Percentiles rank a stretch among this genome's conserved stretches.
These are phyloP conservation scores for Entrophospora sp. DNA, from an alignment of 192 early-diverging fungal genomes.

Conservation along the genomic window DNA sequence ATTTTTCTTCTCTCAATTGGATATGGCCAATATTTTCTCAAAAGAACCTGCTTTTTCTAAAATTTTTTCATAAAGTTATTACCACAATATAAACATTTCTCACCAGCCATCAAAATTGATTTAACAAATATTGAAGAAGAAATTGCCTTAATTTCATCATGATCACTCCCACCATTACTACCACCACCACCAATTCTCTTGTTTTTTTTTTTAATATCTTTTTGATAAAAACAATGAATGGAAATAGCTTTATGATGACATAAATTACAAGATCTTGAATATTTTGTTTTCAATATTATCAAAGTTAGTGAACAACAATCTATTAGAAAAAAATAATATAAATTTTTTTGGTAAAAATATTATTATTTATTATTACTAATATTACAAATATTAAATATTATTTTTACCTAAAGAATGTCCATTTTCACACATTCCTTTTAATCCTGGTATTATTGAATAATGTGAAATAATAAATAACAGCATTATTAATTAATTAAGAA, in stretches of 20 bases:
- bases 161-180: too few species aligned
- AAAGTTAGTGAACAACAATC: slow-evolving; percentile 1
- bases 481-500: not conserved
- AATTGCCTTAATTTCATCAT: too few species aligned
- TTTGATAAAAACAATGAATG: not conserved
- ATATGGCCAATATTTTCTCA: too few species aligned
- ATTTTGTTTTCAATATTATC: not conserved
- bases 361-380: not conserved
- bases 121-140: not conserved
- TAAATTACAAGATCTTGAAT: not conserved
- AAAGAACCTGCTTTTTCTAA: too few species aligned
- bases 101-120: not conserved
- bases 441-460: not conserved
- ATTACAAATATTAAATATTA: not conserved
- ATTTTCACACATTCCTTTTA: not conserved
- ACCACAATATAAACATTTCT: slow-evolving; percentile 9
- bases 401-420: slow-evolving; percentile 4
- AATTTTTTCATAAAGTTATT: not conserved
- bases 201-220: not conserved
- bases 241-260: not conserved
- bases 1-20: too few species aligned
- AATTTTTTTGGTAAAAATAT: not conserved
- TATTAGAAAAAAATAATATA: not conserved
- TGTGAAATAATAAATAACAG: not conserved
- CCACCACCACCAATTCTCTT: too few species aligned